Percentiles rank a stretch among this genome's conserved stretches.
phyloP scores from a whole-genome alignment of 148 eudicot species.

The Rhododendron henanense region DNA sequence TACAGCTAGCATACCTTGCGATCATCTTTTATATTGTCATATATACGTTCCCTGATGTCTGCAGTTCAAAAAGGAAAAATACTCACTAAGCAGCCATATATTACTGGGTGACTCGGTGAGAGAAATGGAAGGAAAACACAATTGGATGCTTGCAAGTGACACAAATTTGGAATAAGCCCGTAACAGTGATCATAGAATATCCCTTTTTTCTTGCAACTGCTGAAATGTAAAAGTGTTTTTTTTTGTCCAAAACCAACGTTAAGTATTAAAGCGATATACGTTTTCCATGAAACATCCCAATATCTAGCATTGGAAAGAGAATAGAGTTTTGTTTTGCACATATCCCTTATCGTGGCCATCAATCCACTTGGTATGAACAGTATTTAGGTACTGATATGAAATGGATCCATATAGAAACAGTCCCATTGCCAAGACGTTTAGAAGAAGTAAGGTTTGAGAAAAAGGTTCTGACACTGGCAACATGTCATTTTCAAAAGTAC shows the following conservation, averaged over 20 bases:
- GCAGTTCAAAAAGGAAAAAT: constrained; percentile 6
- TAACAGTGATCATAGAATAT: not conserved
- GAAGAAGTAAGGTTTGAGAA: not conserved
- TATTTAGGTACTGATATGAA: not conserved
- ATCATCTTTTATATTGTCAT: constrained; percentile 29
- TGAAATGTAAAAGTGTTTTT: not conserved
- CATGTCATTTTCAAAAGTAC: not conserved
- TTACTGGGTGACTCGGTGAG: not conserved
- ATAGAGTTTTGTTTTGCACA: not conserved
- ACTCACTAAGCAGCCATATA: not conserved
- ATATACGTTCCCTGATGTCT: constrained; percentile 31
- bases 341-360: not conserved
- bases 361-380: not conserved
- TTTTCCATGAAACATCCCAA: not conserved
- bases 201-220: not conserved
- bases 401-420: constrained; percentile 1
- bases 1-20: constrained; percentile 29
- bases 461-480: not conserved
- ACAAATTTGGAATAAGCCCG: not conserved
- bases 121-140: not conserved
- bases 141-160: not conserved
- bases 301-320: not conserved
- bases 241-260: not conserved
- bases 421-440: not conserved
- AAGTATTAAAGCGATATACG: not conserved